Base-by-base conservation (phyloP, 2,329 filamentous ascomycete species). In the Aspergillus aculeatinus region DNA sequence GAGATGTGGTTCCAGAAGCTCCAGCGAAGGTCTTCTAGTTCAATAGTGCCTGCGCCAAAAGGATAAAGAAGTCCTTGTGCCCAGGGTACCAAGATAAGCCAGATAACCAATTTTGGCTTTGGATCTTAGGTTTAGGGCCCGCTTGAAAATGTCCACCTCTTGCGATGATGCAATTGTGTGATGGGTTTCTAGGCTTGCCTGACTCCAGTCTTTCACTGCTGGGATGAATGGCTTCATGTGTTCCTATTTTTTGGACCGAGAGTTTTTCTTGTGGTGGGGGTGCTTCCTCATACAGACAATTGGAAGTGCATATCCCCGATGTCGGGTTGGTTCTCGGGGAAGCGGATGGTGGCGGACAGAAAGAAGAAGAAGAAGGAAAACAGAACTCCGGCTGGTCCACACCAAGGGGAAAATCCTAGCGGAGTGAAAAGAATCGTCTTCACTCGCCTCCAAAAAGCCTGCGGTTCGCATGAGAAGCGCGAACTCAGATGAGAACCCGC, bases 111-210 rank as follows among this genome's bases (percentile, higher is more conserved):
- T 44, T 44, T 44, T 44, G 14, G 33, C 47, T 31, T 33, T n/a
- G 19, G 42, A 25, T 48, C 44, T 25, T 35, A 55, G 52, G 52
- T 55, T 55, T 55, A 55, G 42, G 29, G 19, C 52, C 52, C 52
- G 42, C 42, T 35, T 29, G 52, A 29, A 33, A 11, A 11, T 47
- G 44, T 23, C 19, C 25, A 50, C 25, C 33, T 12, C 27, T 35
- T 21, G 25, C 10, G 19, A 55, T 55, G 52, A 55, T 55, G 52
- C 52, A 55, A 55, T 55, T 16, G 16, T 9, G 16, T 16, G 27
- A 2, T n/a, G 35, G 25, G 25, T 25, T 3, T 21, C 19, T 21
- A 1, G 35, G 33, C 33, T 42, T 27, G 35, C 42, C 31, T 25
- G 27, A 27, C n/a, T 47, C 42, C 52, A 27, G 21, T 48, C 33